Evolutionary conservation across 257 asterid genomes (phyloP).

Genomic region (Capsicum chinense): DNA sequence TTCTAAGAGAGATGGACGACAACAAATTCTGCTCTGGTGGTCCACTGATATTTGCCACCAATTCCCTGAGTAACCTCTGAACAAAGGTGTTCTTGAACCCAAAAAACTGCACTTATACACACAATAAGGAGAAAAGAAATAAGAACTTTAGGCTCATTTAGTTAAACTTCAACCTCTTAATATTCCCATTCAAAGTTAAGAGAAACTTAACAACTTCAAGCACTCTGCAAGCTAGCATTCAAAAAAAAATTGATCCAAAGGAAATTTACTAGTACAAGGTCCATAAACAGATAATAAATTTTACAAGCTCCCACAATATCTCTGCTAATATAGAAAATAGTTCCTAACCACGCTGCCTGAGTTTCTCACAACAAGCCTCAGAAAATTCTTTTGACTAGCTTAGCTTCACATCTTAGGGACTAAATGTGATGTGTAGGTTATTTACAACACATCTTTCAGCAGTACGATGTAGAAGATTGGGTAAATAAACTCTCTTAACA

Average conservation of each 20-base stretch:
- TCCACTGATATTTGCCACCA: conserved; percentile 73
- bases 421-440: neutral
- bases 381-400: neutral
- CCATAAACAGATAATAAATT: conserved; percentile 16
- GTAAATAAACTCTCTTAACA: neutral
- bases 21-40: conserved; percentile 51
- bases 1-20: conserved; percentile 40
- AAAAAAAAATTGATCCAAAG: neutral
- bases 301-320: neutral
- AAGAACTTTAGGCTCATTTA: neutral
- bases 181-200: conserved; percentile 1
- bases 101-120: conserved; percentile 58
- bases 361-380: neutral
- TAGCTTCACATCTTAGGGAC: neutral
- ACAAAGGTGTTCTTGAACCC: conserved; percentile 89
- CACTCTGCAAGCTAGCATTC: conserved; percentile 8
- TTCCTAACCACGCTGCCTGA: neutral
- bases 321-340: neutral
- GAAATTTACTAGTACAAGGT: neutral
- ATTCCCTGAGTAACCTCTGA: conserved; percentile 82
- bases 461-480: neutral
- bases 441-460: neutral
- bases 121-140: conserved; percentile 32
- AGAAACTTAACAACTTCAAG: conserved; percentile 6
- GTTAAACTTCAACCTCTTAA: neutral